Conservation (phyloP, 192 early-diverging fungal genomes). For the Entomortierella beljakovae region DNA sequence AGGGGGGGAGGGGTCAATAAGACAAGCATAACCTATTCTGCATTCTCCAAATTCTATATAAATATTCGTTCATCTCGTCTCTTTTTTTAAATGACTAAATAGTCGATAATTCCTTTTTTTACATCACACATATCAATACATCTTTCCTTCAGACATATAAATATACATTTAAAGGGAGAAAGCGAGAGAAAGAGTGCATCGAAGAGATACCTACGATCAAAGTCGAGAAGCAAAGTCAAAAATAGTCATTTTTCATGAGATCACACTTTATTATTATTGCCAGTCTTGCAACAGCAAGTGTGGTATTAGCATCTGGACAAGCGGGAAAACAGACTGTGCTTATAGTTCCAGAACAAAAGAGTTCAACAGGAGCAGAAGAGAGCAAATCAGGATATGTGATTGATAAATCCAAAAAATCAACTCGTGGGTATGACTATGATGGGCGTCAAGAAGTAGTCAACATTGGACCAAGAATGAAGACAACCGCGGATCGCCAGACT, state of each 20-base stretch:
- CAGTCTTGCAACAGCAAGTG: conserved; percentile 29
- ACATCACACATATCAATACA: too few species aligned
- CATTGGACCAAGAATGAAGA: conserved; percentile 30
- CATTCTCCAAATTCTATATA: too few species aligned
- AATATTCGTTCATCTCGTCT: too few species aligned
- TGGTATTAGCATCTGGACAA: conserved; percentile 3
- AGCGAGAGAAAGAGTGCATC: too few species aligned
- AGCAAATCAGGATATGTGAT: conserved; percentile 12
- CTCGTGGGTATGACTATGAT: conserved; percentile 31
- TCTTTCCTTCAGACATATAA: too few species aligned
- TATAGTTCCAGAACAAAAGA: background rate
- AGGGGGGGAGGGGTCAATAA: too few species aligned
- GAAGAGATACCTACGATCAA: too few species aligned
- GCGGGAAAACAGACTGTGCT: background rate
- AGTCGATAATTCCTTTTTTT: too few species aligned
- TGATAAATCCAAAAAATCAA: conserved; percentile 30
- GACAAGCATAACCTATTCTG: too few species aligned
- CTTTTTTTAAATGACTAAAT: too few species aligned
- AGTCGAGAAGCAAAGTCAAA: background rate
- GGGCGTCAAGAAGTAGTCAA: conserved; percentile 49
- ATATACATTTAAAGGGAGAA: too few species aligned
- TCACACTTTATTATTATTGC: conserved; percentile 33
- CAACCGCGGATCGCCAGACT: conserved; percentile 36
- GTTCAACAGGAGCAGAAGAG: too few species aligned
- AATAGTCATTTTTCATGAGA: conserved; percentile 13